Conservation (phyloP, 768 basidiomycete genomes). For the Suillus discolor region DNA sequence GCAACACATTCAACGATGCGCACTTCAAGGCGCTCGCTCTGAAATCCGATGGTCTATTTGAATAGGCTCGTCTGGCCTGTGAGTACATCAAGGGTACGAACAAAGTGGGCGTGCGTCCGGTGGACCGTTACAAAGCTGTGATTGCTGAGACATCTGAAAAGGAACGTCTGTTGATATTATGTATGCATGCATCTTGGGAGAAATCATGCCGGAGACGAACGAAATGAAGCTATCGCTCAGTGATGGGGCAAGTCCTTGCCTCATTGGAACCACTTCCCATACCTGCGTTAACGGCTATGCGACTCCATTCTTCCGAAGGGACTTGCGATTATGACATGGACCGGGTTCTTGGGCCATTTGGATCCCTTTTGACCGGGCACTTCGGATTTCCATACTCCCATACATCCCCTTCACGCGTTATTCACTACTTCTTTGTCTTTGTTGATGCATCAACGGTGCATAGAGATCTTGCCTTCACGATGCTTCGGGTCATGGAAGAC, state of each 20-base stretch:
- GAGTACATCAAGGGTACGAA: conserved; percentile 8
- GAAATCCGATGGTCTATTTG: conserved; percentile 12
- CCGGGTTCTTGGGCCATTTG: neutral
- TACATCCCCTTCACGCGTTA: conserved; percentile 27
- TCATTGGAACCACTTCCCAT: conserved; percentile 8
- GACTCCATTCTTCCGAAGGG: conserved; percentile 7
- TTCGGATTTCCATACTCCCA: neutral
- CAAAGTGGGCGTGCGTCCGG: neutral
- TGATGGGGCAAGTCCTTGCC: conserved; percentile 8
- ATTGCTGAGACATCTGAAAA: neutral
- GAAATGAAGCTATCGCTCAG: neutral
- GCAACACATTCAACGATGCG: neutral
- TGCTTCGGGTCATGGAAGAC: conserved; percentile 29
- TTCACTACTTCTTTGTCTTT: conserved; percentile 29
- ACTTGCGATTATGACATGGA: conserved; percentile 22
- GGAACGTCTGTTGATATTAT: conserved; percentile 5
- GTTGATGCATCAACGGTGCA: conserved; percentile 1
- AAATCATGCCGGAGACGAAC: neutral
- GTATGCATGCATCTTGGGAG: neutral
- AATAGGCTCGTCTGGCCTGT: conserved; percentile 13
- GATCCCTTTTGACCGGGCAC: conserved; percentile 10
- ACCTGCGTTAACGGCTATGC: neutral
- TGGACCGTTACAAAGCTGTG: neutral
- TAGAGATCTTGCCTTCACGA: conserved; percentile 16
- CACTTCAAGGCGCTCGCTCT: neutral